Base-by-base conservation (phyloP, 2,329 filamentous ascomycete genomes). In the Sphaerulina musiva region DNA sequence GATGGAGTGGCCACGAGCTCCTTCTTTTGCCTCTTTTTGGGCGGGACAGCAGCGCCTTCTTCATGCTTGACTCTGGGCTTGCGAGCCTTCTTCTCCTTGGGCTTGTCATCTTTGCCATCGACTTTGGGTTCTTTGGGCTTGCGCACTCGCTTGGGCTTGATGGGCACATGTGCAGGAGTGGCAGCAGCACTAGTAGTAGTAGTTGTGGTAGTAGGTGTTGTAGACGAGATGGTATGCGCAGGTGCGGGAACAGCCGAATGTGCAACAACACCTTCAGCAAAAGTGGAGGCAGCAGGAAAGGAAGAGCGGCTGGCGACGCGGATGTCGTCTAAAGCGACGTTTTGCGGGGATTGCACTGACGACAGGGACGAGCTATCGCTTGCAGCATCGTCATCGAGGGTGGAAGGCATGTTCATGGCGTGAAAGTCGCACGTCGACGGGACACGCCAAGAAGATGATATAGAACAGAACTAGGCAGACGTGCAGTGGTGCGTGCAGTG, bases 21-120 rank as follows among this genome's bases (percentile, higher is more conserved):
- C 43, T 69, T 63, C 62, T 70, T 70, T 65, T 74, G 68, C 62
- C 74, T 74, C 70, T 76, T 82, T 62, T 80, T 78, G 44, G 68
- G 66, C 36, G 67, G 67, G 72, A 77, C 56, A 73, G 59, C 61
- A 32, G 56, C 47, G 11, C 45, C 54, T 32, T 53, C 56, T 45
- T 62, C 63, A 12, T 59, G 60, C 60, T 66, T 66, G 53, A 80
- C 65, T 78, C 86, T 66, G 14, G 73, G 68, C 62, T 75, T 77
- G 54, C 76, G 70, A 38, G 73, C 64, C 62, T 74, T 76, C 59
- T 72, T 70, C 51, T 68, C 66, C 59, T 71, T 72, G 3, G 71
- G 66, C 57, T 74, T 74, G 48, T 73, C 74, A 38, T 62, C 48
- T 63, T 68, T 58, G 51, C 66, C 65, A 51, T 68, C 58, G 56